Percentiles rank a stretch among this genome's conserved stretches.
phyloP scores from a whole-genome alignment of 768 basidiomycete genomes.

The Agrocybe praecox region DNA sequence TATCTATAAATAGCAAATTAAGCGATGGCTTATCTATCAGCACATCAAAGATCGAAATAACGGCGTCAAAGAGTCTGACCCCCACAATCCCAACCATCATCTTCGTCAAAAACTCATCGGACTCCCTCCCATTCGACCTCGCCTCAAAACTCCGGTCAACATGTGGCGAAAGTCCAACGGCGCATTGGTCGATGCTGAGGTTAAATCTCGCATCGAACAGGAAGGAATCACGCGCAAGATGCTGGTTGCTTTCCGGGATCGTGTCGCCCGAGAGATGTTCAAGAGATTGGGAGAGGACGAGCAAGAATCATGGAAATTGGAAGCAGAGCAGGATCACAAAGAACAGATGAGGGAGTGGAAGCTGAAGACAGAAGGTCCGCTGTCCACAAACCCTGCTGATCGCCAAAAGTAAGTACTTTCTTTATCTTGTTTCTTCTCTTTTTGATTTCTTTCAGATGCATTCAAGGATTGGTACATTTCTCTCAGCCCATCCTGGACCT shows the following conservation, averaged over 20 bases:
- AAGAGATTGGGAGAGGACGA: no score
- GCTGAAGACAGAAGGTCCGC: no score
- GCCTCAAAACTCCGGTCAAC: background rate
- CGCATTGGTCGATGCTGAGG: no score
- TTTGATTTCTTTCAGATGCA: background rate
- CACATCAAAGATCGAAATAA: background rate
- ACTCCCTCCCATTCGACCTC: background rate
- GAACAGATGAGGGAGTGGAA: no score
- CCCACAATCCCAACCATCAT: background rate
- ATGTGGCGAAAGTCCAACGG: background rate
- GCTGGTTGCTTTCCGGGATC: no score
- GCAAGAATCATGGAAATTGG: no score
- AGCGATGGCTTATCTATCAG: no score
- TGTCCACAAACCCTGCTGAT: background rate
- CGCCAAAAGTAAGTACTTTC: background rate
- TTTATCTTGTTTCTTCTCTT: background rate
- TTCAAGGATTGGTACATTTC: background rate
- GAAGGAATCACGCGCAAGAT: no score
- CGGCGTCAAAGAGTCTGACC: background rate
- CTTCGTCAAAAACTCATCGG: background rate
- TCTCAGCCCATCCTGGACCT: conserved; percentile 2
- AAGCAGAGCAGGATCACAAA: no score
- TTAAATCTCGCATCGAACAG: no score
- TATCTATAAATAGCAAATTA: no score
- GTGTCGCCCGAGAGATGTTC: no score